Evolutionary conservation across 1,284 basidiomycete species (phyloP).

Genomic region (Singerocomus inundabilis): DNA sequence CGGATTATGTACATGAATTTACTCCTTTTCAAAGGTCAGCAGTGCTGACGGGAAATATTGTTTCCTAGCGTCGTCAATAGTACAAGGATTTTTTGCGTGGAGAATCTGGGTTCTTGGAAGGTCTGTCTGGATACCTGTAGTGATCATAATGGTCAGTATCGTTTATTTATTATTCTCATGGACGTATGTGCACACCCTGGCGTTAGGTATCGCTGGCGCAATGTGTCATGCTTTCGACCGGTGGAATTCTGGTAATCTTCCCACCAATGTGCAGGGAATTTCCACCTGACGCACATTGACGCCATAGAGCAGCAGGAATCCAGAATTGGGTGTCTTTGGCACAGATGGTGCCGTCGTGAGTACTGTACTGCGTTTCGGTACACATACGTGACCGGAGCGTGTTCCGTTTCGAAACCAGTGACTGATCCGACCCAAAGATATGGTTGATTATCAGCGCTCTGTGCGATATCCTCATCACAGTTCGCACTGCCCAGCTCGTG

Average conservation of each 20-base stretch:
- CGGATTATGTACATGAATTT: slow-evolving; percentile 2
- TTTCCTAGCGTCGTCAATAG: slow-evolving; percentile 1
- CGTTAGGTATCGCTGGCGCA: neutral
- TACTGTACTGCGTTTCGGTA: neutral
- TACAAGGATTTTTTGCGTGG: slow-evolving; percentile 4
- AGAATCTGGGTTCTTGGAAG: slow-evolving; percentile 6
- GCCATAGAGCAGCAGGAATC: neutral
- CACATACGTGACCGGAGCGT: neutral
- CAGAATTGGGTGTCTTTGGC: slow-evolving; percentile 1
- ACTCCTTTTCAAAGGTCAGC: neutral
- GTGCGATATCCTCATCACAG: slow-evolving; percentile 3
- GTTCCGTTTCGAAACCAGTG: neutral
- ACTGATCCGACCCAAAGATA: neutral
- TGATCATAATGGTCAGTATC: slow-evolving; percentile 1
- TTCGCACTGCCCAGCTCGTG: slow-evolving; percentile 2
- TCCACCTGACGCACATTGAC: neutral
- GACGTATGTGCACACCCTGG: neutral
- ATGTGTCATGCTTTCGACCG: neutral
- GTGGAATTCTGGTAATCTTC: neutral
- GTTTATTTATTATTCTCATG: neutral
- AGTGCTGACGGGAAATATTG: neutral
- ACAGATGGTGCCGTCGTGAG: slow-evolving; percentile 2
- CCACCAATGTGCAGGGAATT: neutral
- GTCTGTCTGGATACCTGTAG: slow-evolving; percentile 1
- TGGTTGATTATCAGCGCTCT: slow-evolving; percentile 1